Conservation (phyloP, 2,329 filamentous ascomycete genomes). For the Exophiala aquamarina region DNA sequence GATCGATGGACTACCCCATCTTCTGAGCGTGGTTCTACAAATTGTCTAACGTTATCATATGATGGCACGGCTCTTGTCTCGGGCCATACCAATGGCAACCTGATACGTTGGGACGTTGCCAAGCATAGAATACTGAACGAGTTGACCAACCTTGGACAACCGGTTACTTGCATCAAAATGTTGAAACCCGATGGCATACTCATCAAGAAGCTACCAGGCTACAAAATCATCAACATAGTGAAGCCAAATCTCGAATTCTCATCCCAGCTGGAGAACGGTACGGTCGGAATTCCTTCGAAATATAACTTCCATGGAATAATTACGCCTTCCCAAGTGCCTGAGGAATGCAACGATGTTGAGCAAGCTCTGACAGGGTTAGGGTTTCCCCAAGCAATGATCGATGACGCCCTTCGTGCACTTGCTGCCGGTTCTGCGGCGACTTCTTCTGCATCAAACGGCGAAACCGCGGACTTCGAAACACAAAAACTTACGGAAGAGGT, state of each 20-base stretch:
- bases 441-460: slow-evolving; percentile 11
- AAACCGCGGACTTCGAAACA: slow-evolving; percentile 25
- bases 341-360: slow-evolving; percentile 43
- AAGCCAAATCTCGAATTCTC: slow-evolving; percentile 64
- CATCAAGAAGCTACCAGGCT: slow-evolving; percentile 38
- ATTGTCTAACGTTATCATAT: slow-evolving; percentile 73
- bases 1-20: slow-evolving; percentile 54
- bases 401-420: slow-evolving; percentile 28
- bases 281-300: slow-evolving; percentile 38
- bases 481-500: slow-evolving; percentile 41
- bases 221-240: slow-evolving; percentile 62
- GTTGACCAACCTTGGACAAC: slow-evolving; percentile 71
- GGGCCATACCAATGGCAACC: slow-evolving; percentile 76
- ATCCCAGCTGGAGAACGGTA: slow-evolving; percentile 36
- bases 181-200: slow-evolving; percentile 59
- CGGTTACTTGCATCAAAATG: slow-evolving; percentile 80
- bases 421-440: not conserved
- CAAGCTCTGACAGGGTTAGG: slow-evolving; percentile 14
- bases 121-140: slow-evolving; percentile 67
- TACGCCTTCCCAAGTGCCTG: slow-evolving; percentile 39
- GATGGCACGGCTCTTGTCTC: slow-evolving; percentile 79
- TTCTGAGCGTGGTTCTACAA: slow-evolving; percentile 63
- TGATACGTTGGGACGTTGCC: slow-evolving; percentile 77
- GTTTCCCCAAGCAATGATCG: slow-evolving; percentile 22
- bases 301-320: slow-evolving; percentile 42